Evolutionary conservation across 1,284 basidiomycete species (phyloP).

Genomic region (Amylostereum chailletii): DNA sequence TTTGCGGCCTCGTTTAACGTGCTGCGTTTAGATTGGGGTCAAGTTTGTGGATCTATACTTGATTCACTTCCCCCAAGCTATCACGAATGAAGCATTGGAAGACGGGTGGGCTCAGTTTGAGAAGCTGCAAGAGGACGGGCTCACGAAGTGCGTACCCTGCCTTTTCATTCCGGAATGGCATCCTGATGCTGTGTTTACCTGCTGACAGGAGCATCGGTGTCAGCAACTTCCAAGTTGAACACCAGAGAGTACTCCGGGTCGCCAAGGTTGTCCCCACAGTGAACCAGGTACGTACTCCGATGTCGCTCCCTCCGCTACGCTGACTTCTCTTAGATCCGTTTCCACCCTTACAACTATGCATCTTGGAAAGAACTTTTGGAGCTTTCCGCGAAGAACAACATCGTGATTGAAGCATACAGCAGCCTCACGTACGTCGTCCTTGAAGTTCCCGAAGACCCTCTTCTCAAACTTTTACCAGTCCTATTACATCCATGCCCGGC

Average conservation of each 20-base stretch:
- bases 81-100: constrained; percentile 37
- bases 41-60: constrained; percentile 67
- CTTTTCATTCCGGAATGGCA: background rate
- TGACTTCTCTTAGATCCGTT: constrained; percentile 34
- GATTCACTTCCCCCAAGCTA: constrained; percentile 45
- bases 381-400: constrained; percentile 45
- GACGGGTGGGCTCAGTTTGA: constrained; percentile 59
- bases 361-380: constrained; percentile 48
- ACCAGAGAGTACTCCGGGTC: constrained; percentile 43
- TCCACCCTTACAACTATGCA: constrained; percentile 64
- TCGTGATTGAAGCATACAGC: constrained; percentile 67
- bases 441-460: background rate
- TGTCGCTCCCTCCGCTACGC: background rate
- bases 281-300: constrained; percentile 31
- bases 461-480: constrained; percentile 26
- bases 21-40: constrained; percentile 41
- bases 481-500: constrained; percentile 51
- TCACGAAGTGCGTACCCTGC: constrained; percentile 36
- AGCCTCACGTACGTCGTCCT: constrained; percentile 39
- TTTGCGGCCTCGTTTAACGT: background rate
- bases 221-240: constrained; percentile 56
- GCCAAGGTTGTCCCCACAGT: constrained; percentile 58
- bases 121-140: constrained; percentile 43
- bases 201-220: constrained; percentile 61
- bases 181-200: background rate